Evolutionary conservation across 2,329 filamentous ascomycete genomes (phyloP).

Genomic region (Niveomyces coronatus): DNA sequence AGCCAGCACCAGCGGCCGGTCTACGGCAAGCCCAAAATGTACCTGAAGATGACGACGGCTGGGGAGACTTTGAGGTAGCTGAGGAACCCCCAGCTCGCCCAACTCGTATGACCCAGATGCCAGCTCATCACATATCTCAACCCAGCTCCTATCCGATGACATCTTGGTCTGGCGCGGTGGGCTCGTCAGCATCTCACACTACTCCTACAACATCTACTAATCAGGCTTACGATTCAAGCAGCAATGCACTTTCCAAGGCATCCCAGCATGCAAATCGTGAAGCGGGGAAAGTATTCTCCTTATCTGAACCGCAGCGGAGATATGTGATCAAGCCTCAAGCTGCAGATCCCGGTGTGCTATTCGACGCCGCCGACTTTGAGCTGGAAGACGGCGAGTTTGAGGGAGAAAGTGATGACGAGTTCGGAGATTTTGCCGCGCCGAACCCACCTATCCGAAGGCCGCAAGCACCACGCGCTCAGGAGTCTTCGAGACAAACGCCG

Average conservation of each 20-base stretch:
- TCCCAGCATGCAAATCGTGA: neutral
- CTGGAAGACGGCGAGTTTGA: constrained; percentile 28
- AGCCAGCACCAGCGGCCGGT: constrained; percentile 9
- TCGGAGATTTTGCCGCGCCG: constrained; percentile 45
- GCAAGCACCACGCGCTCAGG: constrained; percentile 14
- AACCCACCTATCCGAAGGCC: constrained; percentile 11
- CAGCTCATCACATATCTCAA: constrained; percentile 1
- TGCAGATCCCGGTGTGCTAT: constrained; percentile 47
- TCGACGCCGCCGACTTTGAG: constrained; percentile 52
- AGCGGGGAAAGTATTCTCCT: neutral
- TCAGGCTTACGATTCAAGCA: neutral
- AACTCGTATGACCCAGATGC: neutral
- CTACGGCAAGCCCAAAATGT: constrained; percentile 7
- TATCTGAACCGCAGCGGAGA: constrained; percentile 16
- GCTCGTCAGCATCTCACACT: neutral
- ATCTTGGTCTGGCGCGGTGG: constrained; percentile 11
- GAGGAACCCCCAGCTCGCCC: constrained; percentile 19
- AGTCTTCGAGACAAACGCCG: constrained; percentile 10
- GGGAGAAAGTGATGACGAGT: constrained; percentile 38
- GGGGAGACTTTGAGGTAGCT: constrained; percentile 58
- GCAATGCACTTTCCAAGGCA: neutral
- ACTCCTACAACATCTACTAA: neutral
- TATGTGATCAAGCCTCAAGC: constrained; percentile 9
- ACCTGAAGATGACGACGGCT: constrained; percentile 49
- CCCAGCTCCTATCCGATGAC: neutral